These are phyloP conservation scores for Claviceps africana DNA, from an alignment of 2,329 filamentous ascomycete species.

Conservation along the genomic window DNA sequence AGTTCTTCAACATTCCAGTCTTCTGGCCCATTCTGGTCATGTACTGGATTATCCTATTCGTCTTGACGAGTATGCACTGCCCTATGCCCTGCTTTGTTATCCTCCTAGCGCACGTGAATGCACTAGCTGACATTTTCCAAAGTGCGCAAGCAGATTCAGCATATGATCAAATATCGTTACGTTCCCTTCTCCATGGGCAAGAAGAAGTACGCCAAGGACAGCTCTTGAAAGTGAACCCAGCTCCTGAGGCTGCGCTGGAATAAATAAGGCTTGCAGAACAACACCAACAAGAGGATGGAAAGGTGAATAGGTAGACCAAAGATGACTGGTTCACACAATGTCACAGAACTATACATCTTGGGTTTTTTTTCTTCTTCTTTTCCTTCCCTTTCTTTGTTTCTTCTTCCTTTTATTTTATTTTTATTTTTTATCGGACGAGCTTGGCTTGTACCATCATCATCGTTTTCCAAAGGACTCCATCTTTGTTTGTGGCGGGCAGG, in stretches of 20 bases:
- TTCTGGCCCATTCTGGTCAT: constrained; percentile 98
- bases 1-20: constrained; percentile 89
- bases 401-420: too few relatives aligned
- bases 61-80: constrained; percentile 68
- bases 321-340: background rate
- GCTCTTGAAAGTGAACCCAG: constrained; percentile 20
- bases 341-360: background rate
- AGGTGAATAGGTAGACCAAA: background rate
- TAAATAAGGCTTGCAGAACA: background rate
- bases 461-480: background rate
- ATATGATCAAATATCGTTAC: constrained; percentile 99
- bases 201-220: constrained; percentile 59
- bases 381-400: too few relatives aligned
- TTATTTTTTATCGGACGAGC: background rate
- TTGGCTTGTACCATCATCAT: background rate
- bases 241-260: background rate
- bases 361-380: background rate
- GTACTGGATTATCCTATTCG: constrained; percentile 96
- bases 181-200: constrained; percentile 90
- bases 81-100: background rate
- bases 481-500: background rate
- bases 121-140: constrained; percentile 4
- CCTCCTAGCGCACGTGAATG: background rate
- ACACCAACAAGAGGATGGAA: background rate
- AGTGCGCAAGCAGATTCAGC: constrained; percentile 99